A percentile compares a stretch with the other conserved stretches of the same genome.
These are phyloP conservation scores for Hyphopichia pseudoburtonii DNA, from an alignment of 1,139 yeast species.

Conservation along the genomic window DNA sequence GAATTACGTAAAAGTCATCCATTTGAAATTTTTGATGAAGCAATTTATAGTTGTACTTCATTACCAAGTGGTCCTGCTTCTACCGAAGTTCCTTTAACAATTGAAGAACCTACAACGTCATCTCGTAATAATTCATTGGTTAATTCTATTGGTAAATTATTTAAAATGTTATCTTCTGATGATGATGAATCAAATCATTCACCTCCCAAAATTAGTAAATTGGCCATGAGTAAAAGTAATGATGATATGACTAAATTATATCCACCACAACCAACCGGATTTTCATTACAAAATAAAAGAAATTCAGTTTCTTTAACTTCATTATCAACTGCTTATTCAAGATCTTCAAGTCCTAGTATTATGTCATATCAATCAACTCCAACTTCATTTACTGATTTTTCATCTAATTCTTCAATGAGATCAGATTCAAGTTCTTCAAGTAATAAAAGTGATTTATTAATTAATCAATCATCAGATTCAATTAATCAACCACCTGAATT, in stretches of 20 bases:
- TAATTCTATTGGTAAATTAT: slow-evolving; percentile 38
- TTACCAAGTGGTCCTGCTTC: slow-evolving; percentile 19
- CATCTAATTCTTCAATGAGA: slow-evolving; percentile 25
- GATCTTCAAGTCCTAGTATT: slow-evolving; percentile 46
- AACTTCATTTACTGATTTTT: slow-evolving; percentile 39
- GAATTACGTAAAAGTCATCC: slow-evolving; percentile 55
- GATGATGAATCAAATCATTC: slow-evolving; percentile 12
- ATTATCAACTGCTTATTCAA: slow-evolving; percentile 37
- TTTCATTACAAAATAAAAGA: slow-evolving; percentile 15
- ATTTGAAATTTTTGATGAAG: slow-evolving; percentile 75
- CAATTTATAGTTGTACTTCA: slow-evolving; percentile 59
- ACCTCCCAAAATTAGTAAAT: neutral
- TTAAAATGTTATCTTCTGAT: slow-evolving; percentile 36
- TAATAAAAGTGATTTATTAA: slow-evolving; percentile 1
- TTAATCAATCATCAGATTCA: neutral
- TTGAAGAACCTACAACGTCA: slow-evolving; percentile 8
- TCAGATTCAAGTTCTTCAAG: slow-evolving; percentile 28
- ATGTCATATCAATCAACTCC: slow-evolving; percentile 44
- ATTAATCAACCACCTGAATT: slow-evolving; percentile 46
- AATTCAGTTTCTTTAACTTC: slow-evolving; percentile 43
- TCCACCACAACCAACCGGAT: slow-evolving; percentile 1
- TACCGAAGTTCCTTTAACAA: slow-evolving; percentile 8
- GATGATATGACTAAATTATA: slow-evolving; percentile 3
- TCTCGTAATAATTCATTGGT: slow-evolving; percentile 31
- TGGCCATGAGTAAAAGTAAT: slow-evolving; percentile 1